Base-by-base conservation (phyloP, 2,329 filamentous ascomycete species). In the Lachnellula hyalina region DNA sequence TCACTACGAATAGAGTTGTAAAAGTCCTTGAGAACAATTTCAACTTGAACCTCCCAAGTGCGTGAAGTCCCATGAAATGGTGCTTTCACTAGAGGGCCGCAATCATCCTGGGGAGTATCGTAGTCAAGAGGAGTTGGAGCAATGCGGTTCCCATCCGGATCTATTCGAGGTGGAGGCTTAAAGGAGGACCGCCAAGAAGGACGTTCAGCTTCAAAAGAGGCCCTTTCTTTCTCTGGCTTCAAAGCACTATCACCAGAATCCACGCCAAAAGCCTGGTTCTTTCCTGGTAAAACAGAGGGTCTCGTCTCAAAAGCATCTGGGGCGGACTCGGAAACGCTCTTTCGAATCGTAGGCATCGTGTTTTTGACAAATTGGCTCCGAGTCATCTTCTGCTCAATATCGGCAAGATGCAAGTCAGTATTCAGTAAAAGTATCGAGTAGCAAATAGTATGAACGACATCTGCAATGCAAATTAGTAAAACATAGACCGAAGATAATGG, bases 381-480 rank as follows among this genome's bases (percentile, higher is more conserved):
- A 1, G 93, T 97, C 94, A 99, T 99, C 75, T 96, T 96, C 65
- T 89, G 85, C 58, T 96, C 91, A 63, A 97, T 96, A 68, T 97
- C 92, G 55, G 93, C 94, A 67, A 97, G 73, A 67, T 99, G 93
- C 53, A 99, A 77, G 74, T 99, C 94, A 35, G 94, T 99, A 67
- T 99, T 99, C 60, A 99, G 80, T 11, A 99, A 79, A 67, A 99
- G 86, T 61, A 99, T 84, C 1, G 94, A 96, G 72, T 97, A 99
- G 73, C 90, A 95, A 60, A 97, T 95, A 23, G 92, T 96, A 70
- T 99, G 93, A 17, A 99, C 92, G 47, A 97, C 88, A 74, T 97
- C 93, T 88, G 41, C 2, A 35, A 21, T 23, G 19, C 23, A 28
- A 40, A 32, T 64, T 55, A 65, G 62, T 49, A 50, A 42, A 25